Percentiles rank a stretch among this genome's conserved stretches.
phyloP scores from a whole-genome alignment of 345 rosid species.

The Brassica incana region DNA sequence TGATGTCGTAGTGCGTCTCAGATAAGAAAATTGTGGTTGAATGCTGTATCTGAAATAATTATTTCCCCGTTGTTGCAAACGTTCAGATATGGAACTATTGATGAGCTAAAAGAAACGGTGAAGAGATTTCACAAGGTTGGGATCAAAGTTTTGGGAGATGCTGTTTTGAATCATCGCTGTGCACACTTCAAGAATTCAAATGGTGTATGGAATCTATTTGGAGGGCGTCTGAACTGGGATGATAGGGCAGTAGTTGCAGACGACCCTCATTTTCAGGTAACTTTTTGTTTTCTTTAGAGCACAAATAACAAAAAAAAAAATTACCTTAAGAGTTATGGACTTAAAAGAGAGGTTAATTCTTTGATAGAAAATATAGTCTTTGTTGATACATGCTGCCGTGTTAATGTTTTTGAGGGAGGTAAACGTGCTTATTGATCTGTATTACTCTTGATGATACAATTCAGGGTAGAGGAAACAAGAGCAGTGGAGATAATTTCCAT shows the following conservation, averaged over 20 bases:
- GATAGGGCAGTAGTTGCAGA: conserved; percentile 91
- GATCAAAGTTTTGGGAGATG: conserved; percentile 90
- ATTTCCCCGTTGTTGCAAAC: conserved; percentile 15
- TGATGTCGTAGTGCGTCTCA: conserved; percentile 3
- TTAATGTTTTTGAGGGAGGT: background rate
- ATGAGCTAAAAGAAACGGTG: conserved; percentile 80
- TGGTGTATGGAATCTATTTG: conserved; percentile 92
- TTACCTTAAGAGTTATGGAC: background rate
- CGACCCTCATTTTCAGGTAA: conserved; percentile 97
- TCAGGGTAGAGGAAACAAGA: conserved; percentile 97
- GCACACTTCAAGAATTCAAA: conserved; percentile 83
- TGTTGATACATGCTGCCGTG: background rate
- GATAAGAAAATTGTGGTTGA: background rate
- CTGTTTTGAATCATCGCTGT: conserved; percentile 92
- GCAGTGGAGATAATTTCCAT: conserved; percentile 97
- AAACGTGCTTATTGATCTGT: conserved; percentile 21
- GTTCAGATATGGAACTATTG: conserved; percentile 77
- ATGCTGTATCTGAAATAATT: background rate
- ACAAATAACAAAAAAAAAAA: background rate
- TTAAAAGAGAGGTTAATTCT: background rate
- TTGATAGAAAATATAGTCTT: background rate
- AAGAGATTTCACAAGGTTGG: conserved; percentile 65
- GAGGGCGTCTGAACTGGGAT: conserved; percentile 94
- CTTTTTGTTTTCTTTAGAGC: background rate
- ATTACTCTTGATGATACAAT: background rate